Base-by-base conservation (phyloP, 768 basidiomycete species). In the Omphalotus guepiniiformis region DNA sequence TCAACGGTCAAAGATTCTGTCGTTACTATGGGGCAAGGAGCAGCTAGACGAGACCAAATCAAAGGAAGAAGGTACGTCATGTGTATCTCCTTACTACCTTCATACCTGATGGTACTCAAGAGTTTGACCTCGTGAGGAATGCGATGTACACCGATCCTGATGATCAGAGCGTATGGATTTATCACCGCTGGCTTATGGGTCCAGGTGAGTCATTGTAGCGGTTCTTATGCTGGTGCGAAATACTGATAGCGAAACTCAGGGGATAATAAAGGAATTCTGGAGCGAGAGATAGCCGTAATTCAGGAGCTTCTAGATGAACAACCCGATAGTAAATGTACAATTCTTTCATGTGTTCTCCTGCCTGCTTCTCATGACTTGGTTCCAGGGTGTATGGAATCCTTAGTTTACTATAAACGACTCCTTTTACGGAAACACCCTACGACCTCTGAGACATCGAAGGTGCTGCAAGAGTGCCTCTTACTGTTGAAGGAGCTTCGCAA, bases 141-240 rank as follows among this genome's bases (percentile, higher is more conserved):
- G 96, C 95, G 1, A 80, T 98, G 70, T 99, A 93, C 66, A 96
- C 94, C 0, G 94, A 97, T 58, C 96, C 96, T 3, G 81, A 83
- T 37, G 95, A 98, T 63, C 95, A 98, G 63, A 93, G 91, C 51
- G 92, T 90, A 1, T 99, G 96, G 96, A 81, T 99, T 48, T 99
- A 98, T 63, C 96, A 98, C 59, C 81, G 93, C n/a, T 98, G 95
- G 93, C 74, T 99, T 2, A 78, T 97, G 43, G 92, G 91, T 6
- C 65, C 78, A 52, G 85, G 93, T 85, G 58, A 50, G 75, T 53
- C 16, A 15, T 15, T 25, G 25, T 36, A 19, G 30, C 37, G 53
- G n/a, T 19, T 12, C 19, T 19, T 25, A 35, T 28, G 21, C 8
- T 39, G 4, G 18, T 6, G 12, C n/a, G 6, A 2, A n/a, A 35